These are phyloP conservation scores for Platismatia glauca DNA, from an alignment of 495 filamentous ascomycete species.

Conservation along the genomic window DNA sequence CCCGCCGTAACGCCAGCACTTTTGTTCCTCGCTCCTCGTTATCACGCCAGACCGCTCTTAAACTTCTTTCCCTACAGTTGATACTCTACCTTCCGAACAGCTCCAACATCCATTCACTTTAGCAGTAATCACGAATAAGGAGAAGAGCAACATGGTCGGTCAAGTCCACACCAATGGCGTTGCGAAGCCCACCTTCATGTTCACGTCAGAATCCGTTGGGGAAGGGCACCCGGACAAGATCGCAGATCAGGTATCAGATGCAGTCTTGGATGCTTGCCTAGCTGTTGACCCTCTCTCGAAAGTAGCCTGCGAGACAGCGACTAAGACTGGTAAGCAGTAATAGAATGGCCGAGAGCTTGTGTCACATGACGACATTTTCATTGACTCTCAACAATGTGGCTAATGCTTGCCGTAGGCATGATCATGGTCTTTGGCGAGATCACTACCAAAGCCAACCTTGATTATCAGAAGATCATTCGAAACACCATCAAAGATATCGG, in stretches of 20 bases:
- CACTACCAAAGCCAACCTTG: slow-evolving; percentile 85
- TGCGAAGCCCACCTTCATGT: slow-evolving; percentile 74
- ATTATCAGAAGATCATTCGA: slow-evolving; percentile 98
- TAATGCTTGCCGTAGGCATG: slow-evolving; percentile 50
- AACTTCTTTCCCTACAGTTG: not conserved
- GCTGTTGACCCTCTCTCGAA: slow-evolving; percentile 92
- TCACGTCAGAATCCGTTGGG: slow-evolving; percentile 98
- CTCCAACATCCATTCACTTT: not conserved
- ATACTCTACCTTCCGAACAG: not conserved
- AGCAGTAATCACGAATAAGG: not conserved
- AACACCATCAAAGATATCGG: slow-evolving; percentile 95
- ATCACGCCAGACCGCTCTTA: not conserved
- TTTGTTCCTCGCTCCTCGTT: not conserved
- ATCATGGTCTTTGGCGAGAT: slow-evolving; percentile 99
- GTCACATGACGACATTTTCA: slow-evolving; percentile 7
- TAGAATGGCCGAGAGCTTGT: not conserved
- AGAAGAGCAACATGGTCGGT: slow-evolving; percentile 53
- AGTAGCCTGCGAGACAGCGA: slow-evolving; percentile 94
- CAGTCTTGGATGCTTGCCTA: slow-evolving; percentile 96
- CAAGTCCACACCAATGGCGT: slow-evolving; percentile 34
- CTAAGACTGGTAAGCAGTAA: slow-evolving; percentile 69
- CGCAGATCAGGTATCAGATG: slow-evolving; percentile 96
- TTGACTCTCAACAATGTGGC: not conserved
- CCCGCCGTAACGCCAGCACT: not conserved
- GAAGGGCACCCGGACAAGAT: slow-evolving; percentile 99